A percentile compares a stretch with the other conserved stretches of the same genome.
Evolutionary conservation across 2,329 filamentous ascomycete genomes (phyloP).

Genomic region (Fusarium sp.): DNA sequence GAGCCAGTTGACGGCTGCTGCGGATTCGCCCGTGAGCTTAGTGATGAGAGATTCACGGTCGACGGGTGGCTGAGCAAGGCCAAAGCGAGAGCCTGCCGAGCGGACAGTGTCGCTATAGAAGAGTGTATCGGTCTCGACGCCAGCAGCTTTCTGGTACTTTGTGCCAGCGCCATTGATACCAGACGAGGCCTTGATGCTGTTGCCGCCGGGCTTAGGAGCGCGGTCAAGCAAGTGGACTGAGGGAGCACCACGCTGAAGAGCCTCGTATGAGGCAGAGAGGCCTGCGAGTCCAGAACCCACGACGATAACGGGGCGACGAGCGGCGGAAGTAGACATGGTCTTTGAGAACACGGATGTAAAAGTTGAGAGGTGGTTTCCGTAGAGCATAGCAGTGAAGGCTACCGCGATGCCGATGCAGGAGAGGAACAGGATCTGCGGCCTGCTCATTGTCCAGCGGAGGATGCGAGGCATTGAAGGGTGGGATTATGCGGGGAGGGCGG

Average conservation of each 20-base stretch:
- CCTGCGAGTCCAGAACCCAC: slow-evolving; percentile 75
- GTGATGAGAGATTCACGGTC: slow-evolving; percentile 58
- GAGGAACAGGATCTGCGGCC: slow-evolving; percentile 41
- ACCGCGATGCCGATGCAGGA: slow-evolving; percentile 43
- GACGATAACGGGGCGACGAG: slow-evolving; percentile 59
- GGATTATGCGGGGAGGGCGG: slow-evolving; percentile 24
- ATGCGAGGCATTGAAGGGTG: slow-evolving; percentile 41
- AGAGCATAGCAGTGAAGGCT: slow-evolving; percentile 44
- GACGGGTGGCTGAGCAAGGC: slow-evolving; percentile 28
- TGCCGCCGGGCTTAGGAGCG: slow-evolving; percentile 68
- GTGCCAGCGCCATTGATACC: slow-evolving; percentile 73
- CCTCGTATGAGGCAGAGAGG: slow-evolving; percentile 67
- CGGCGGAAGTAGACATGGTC: slow-evolving; percentile 36
- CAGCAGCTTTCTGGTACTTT: slow-evolving; percentile 59
- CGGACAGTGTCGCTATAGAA: slow-evolving; percentile 68
- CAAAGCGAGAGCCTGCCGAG: slow-evolving; percentile 62
- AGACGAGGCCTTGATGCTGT: slow-evolving; percentile 74
- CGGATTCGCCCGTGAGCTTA: slow-evolving; percentile 60
- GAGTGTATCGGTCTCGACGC: slow-evolving; percentile 48
- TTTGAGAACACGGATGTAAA: slow-evolving; percentile 40
- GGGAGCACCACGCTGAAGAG: slow-evolving; percentile 60
- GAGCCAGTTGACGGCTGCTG: slow-evolving; percentile 65
- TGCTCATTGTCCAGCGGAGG: slow-evolving; percentile 43
- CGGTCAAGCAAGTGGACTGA: slow-evolving; percentile 69
- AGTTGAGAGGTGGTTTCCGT: slow-evolving; percentile 36